Conservation (phyloP, 2,329 filamentous ascomycete genomes). For the Sporothrix humicola region DNA sequence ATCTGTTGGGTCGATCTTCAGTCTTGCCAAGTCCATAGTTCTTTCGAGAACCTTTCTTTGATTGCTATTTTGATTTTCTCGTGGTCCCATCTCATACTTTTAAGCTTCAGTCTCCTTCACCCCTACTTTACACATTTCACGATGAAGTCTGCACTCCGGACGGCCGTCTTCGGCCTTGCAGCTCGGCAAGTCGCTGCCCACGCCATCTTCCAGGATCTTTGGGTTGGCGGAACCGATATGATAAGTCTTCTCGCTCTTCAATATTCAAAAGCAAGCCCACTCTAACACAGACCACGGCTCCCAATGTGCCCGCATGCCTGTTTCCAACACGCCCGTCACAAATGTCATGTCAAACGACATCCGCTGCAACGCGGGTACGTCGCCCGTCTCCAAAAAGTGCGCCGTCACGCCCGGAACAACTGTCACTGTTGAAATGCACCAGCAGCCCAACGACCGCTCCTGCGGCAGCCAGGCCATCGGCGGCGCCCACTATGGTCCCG, state of each 20-base stretch:
- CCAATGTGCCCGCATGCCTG: constrained; percentile 56
- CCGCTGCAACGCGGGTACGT: constrained; percentile 52
- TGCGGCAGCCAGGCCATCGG: constrained; percentile 58
- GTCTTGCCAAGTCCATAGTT: not conserved
- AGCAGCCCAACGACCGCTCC: constrained; percentile 50
- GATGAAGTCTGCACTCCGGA: constrained; percentile 23
- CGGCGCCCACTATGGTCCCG: constrained; percentile 58
- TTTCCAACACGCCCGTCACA: constrained; percentile 58
- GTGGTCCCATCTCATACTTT: not conserved
- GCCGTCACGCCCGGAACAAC: constrained; percentile 54
- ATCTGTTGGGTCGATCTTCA: not conserved
- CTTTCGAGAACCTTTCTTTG: not conserved
- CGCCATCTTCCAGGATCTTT: constrained; percentile 59
- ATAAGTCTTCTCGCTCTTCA: constrained; percentile 39
- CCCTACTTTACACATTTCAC: not conserved
- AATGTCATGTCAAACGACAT: constrained; percentile 51
- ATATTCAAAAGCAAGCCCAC: no score
- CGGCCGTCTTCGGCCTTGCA: constrained; percentile 39
- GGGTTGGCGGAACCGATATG: constrained; percentile 53
- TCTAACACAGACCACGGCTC: constrained; percentile 15
- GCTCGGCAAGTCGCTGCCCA: constrained; percentile 51
- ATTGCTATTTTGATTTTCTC: not conserved
- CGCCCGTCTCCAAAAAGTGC: constrained; percentile 51
- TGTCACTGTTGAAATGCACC: constrained; percentile 64
- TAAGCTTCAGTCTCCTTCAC: no score